These are phyloP conservation scores for Mycena haematopus DNA, from an alignment of 768 basidiomycete genomes.

Conservation along the genomic window DNA sequence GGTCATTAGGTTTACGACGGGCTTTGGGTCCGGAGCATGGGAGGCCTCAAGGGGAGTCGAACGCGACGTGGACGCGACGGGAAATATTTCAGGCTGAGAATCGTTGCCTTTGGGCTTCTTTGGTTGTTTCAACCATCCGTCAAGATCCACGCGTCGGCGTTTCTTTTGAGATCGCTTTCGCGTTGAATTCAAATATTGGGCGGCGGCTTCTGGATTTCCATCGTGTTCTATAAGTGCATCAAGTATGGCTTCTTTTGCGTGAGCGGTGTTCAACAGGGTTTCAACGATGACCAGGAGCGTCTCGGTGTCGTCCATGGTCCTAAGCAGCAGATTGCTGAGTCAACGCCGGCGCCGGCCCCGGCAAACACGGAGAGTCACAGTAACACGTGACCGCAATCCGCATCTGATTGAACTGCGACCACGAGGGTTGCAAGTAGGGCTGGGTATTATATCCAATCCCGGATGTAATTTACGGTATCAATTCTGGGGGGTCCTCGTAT, in stretches of 20 bases:
- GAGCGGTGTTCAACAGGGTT: slow-evolving; percentile 53
- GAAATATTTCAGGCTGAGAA: not conserved
- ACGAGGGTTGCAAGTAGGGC: too few species aligned
- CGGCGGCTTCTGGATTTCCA: slow-evolving; percentile 64
- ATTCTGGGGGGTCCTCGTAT: too few species aligned
- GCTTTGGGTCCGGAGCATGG: slow-evolving; percentile 35
- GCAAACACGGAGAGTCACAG: too few species aligned
- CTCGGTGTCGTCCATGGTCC: slow-evolving; percentile 59
- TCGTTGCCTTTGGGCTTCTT: slow-evolving; percentile 24
- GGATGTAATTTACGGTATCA: too few species aligned
- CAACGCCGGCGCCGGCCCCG: too few species aligned
- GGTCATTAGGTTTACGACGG: slow-evolving; percentile 55
- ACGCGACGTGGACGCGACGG: slow-evolving; percentile 18
- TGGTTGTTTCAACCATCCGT: slow-evolving; percentile 58
- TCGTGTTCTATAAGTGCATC: slow-evolving; percentile 62
- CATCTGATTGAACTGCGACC: too few species aligned
- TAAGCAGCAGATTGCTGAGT: too few species aligned
- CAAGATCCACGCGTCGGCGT: slow-evolving; percentile 57
- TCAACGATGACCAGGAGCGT: slow-evolving; percentile 69
- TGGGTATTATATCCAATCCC: too few species aligned
- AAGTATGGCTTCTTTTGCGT: slow-evolving; percentile 50
- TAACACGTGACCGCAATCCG: too few species aligned
- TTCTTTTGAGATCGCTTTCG: slow-evolving; percentile 45
- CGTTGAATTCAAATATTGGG: slow-evolving; percentile 42
- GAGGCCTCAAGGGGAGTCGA: not conserved